Percentiles rank a stretch among this genome's conserved stretches.
Evolutionary conservation across 768 basidiomycete genomes (phyloP).

Genomic region (Pleurotus giganteus): DNA sequence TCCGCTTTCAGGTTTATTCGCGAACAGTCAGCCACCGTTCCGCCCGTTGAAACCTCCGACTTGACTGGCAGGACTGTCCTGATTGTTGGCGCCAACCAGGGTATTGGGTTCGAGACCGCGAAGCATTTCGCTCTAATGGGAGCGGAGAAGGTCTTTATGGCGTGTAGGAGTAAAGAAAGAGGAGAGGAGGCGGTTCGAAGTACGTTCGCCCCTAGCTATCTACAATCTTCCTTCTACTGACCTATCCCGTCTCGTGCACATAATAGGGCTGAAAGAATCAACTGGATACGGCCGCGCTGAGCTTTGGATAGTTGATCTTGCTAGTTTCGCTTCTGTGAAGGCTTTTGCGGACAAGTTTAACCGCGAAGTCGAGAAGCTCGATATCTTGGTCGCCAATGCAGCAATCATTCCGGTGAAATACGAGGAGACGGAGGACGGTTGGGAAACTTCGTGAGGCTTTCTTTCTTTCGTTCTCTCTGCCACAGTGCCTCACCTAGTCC

Average conservation of each 20-base stretch:
- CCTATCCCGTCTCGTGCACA: too few species aligned
- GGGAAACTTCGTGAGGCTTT: slow-evolving; percentile 40
- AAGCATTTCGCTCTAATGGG: slow-evolving; percentile 46
- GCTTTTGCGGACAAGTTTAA: slow-evolving; percentile 34
- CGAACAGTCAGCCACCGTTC: slow-evolving; percentile 21
- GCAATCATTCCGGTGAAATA: slow-evolving; percentile 18
- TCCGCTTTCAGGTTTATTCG: slow-evolving; percentile 4
- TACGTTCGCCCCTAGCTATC: slow-evolving; percentile 10
- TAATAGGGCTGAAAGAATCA: slow-evolving; percentile 25
- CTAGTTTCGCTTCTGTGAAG: slow-evolving; percentile 36
- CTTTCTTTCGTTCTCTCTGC: neutral
- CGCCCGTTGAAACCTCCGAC: slow-evolving; percentile 31
- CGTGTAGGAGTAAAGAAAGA: slow-evolving; percentile 34
- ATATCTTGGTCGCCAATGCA: slow-evolving; percentile 47
- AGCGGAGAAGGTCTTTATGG: slow-evolving; percentile 37
- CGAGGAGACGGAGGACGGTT: slow-evolving; percentile 36
- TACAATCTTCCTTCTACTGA: too few species aligned
- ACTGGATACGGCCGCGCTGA: slow-evolving; percentile 34
- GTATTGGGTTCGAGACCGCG: slow-evolving; percentile 44
- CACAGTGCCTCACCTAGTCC: neutral
- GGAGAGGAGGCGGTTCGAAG: slow-evolving; percentile 33
- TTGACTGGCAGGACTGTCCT: slow-evolving; percentile 47
- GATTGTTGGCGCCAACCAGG: slow-evolving; percentile 50
- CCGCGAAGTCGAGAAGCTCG: slow-evolving; percentile 32
- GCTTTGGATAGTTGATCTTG: slow-evolving; percentile 40